phyloP scores from a whole-genome alignment of 352 stramenopile species.

The Globisporangium uncinulatum region DNA sequence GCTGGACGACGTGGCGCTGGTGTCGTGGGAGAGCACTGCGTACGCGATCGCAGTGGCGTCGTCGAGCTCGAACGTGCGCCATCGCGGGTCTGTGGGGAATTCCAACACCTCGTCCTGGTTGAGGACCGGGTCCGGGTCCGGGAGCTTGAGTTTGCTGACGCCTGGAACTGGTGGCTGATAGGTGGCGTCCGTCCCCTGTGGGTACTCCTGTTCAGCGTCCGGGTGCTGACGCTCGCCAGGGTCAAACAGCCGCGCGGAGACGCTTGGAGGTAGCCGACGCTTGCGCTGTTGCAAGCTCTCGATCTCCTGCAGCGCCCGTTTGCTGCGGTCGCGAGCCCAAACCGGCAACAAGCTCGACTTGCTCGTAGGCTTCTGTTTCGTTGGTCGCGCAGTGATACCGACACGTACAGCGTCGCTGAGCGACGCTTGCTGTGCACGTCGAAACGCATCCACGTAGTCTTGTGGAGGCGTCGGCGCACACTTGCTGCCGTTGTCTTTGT shows the following conservation, averaged over 20 bases:
- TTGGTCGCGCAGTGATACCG: not conserved
- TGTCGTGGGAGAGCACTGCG: constrained; percentile 36
- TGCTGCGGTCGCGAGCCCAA: constrained; percentile 65
- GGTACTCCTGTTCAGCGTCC: not conserved
- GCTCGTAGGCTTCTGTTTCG: constrained; percentile 18
- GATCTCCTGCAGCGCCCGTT: constrained; percentile 56
- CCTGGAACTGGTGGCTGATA: not conserved
- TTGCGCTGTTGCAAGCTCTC: constrained; percentile 22
- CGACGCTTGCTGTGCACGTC: constrained; percentile 5
- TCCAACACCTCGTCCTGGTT: constrained; percentile 18
- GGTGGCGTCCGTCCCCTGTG: not conserved
- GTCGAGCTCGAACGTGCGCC: constrained; percentile 42
- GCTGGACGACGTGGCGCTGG: not conserved
- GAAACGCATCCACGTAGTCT: constrained; percentile 9
- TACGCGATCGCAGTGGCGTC: constrained; percentile 39
- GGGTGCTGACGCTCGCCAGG: not conserved
- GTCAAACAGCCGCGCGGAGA: not conserved
- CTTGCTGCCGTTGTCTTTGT: not conserved
- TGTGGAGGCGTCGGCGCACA: not conserved
- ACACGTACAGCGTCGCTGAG: not conserved
- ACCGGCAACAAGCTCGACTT: constrained; percentile 21
- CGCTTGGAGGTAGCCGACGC: constrained; percentile 7
- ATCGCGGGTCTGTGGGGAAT: constrained; percentile 31
- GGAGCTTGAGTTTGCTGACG: constrained; percentile 1
- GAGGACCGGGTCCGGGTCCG: not conserved